These are phyloP conservation scores for Pythium insidiosum DNA, from an alignment of 352 stramenopile genomes.

Conservation along the genomic window DNA sequence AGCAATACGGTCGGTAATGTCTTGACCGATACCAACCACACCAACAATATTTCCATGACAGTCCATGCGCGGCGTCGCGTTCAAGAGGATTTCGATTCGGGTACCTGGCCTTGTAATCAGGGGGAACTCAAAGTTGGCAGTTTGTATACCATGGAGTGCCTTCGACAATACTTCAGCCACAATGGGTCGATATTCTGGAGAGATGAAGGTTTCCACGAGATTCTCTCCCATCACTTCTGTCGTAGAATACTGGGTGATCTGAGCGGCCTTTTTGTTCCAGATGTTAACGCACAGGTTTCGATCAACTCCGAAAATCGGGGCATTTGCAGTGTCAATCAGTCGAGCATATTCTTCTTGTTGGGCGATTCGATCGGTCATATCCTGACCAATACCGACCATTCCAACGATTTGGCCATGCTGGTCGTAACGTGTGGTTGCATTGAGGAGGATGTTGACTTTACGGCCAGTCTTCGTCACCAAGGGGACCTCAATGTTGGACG, in stretches of 20 bases:
- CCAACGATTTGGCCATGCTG: conserved; percentile 55
- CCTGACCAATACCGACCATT: conserved; percentile 61
- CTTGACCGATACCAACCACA: conserved; percentile 80
- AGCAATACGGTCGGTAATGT: conserved; percentile 69
- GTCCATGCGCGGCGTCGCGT: conserved; percentile 62
- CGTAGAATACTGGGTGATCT: conserved; percentile 87
- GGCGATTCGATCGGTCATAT: conserved; percentile 50
- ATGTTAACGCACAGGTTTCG: conserved; percentile 73
- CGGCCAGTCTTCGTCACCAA: conserved; percentile 62
- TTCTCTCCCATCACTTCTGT: conserved; percentile 82
- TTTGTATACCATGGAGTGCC: conserved; percentile 64
- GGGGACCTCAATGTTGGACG: conserved; percentile 67
- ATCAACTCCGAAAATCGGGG: conserved; percentile 64
- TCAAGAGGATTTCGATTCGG: conserved; percentile 64
- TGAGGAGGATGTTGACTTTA: conserved; percentile 66
- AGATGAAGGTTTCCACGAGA: conserved; percentile 82
- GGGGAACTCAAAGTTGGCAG: conserved; percentile 87
- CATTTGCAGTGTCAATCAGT: conserved; percentile 62
- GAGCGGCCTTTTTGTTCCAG: conserved; percentile 84
- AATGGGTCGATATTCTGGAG: conserved; percentile 50
- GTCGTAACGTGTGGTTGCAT: conserved; percentile 52
- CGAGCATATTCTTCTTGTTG: conserved; percentile 49
- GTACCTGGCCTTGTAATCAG: conserved; percentile 61
- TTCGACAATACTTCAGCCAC: conserved; percentile 70
- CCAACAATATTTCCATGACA: conserved; percentile 74